These are phyloP conservation scores for Brassica rapa DNA, from an alignment of 345 rosid species.

Conservation along the genomic window DNA sequence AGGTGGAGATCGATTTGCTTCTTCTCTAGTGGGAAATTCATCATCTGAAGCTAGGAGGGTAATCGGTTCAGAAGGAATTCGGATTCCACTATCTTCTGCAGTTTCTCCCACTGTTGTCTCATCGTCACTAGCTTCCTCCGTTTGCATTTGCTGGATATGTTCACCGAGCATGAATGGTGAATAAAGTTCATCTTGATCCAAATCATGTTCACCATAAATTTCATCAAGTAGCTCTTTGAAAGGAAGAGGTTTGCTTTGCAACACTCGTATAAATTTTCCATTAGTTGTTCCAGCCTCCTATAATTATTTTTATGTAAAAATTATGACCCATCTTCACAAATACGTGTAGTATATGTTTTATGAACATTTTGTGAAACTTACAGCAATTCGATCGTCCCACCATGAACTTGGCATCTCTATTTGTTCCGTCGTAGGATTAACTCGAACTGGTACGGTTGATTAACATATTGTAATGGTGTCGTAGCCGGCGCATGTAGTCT, in stretches of 20 bases:
- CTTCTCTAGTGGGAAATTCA: neutral
- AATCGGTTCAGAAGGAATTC: neutral
- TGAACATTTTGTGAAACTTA: neutral
- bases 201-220: neutral
- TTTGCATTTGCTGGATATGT: neutral
- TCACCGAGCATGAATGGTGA: neutral
- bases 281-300: neutral
- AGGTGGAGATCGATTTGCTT: neutral
- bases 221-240: neutral
- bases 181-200: conserved; percentile 2
- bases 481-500: neutral
- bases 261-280: neutral
- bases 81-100: neutral
- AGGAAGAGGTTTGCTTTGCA: conserved; percentile 3
- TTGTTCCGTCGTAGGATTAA: neutral
- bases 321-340: neutral
- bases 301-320: neutral
- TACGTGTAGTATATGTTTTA: neutral
- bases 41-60: neutral
- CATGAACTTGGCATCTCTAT: neutral
- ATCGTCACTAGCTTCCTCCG: neutral
- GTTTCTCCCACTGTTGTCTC: neutral
- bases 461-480: neutral
- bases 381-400: neutral
- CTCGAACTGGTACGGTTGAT: neutral